Evolutionary conservation across 176 grass and related monocot genomes (phyloP).

Genomic region (Paspalum notatum): DNA sequence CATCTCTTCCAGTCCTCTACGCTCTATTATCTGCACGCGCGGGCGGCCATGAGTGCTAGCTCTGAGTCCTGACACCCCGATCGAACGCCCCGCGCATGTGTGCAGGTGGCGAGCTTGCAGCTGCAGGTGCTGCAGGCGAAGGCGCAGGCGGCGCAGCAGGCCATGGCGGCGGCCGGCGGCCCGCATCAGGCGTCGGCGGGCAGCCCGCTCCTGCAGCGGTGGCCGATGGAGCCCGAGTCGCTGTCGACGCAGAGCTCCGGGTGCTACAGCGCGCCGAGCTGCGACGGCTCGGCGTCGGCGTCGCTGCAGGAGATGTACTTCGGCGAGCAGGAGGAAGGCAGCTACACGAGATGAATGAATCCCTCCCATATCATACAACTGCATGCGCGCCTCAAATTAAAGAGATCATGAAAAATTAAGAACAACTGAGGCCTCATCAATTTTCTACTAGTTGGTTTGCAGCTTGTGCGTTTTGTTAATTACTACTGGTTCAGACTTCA

Average conservation of each 20-base stretch:
- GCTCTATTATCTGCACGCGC: background rate
- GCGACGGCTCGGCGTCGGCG: constrained; percentile 38
- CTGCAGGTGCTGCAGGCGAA: constrained; percentile 52
- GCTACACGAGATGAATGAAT: constrained; percentile 27
- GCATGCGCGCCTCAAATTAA: background rate
- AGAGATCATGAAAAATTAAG: background rate
- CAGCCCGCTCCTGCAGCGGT: constrained; percentile 41
- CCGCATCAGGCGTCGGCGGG: background rate
- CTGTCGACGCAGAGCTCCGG: constrained; percentile 67
- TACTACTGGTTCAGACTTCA: background rate
- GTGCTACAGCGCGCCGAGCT: constrained; percentile 53
- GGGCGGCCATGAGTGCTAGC: too few relatives aligned
- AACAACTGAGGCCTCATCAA: background rate
- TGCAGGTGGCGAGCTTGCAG: constrained; percentile 46
- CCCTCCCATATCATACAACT: background rate
- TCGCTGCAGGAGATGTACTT: constrained; percentile 54
- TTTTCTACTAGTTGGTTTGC: background rate
- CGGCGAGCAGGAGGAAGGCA: constrained; percentile 65
- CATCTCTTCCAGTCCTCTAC: too few relatives aligned
- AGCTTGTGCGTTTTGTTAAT: constrained; percentile 14
- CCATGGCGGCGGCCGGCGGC: constrained; percentile 24
- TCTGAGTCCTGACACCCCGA: too few relatives aligned
- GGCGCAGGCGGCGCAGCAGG: constrained; percentile 45
- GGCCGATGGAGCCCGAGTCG: constrained; percentile 50
- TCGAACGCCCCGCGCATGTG: background rate